Evolutionary conservation across 148 eudicot species (phyloP).

Genomic region (Rhododendron mucronatum): DNA sequence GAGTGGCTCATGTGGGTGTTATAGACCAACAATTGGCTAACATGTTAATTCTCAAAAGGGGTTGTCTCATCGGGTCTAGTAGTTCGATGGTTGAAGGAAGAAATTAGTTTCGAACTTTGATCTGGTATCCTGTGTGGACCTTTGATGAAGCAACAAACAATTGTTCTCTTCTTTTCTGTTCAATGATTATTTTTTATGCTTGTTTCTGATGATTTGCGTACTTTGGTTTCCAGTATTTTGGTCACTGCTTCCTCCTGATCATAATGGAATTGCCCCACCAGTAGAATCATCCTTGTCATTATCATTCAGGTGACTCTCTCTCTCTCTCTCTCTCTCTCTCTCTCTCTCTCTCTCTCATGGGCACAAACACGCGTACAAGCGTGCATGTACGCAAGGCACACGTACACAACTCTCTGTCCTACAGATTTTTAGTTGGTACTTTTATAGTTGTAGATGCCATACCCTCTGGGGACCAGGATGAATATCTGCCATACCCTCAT

Average conservation of each 20-base stretch:
- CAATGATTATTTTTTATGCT: not conserved
- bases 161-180: not conserved
- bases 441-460: not conserved
- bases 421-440: not conserved
- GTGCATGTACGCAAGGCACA: not conserved
- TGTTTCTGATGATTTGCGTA: slow-evolving; percentile 9
- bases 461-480: not conserved
- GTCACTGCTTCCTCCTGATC: slow-evolving; percentile 70
- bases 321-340: not conserved
- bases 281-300: slow-evolving; percentile 66
- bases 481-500: not conserved
- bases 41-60: not conserved
- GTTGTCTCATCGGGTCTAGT: not conserved
- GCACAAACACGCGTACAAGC: not conserved
- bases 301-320: slow-evolving; percentile 59
- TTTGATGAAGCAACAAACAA: not conserved
- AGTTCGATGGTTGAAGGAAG: not conserved
- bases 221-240: slow-evolving; percentile 58
- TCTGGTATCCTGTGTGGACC: not conserved
- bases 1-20: not conserved
- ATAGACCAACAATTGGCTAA: not conserved
- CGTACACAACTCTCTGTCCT: not conserved
- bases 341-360: not conserved
- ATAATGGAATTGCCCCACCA: slow-evolving; percentile 44
- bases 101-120: not conserved